These are phyloP conservation scores for Coemansia sp. DNA, from an alignment of 192 early-diverging fungal genomes.

Conservation along the genomic window DNA sequence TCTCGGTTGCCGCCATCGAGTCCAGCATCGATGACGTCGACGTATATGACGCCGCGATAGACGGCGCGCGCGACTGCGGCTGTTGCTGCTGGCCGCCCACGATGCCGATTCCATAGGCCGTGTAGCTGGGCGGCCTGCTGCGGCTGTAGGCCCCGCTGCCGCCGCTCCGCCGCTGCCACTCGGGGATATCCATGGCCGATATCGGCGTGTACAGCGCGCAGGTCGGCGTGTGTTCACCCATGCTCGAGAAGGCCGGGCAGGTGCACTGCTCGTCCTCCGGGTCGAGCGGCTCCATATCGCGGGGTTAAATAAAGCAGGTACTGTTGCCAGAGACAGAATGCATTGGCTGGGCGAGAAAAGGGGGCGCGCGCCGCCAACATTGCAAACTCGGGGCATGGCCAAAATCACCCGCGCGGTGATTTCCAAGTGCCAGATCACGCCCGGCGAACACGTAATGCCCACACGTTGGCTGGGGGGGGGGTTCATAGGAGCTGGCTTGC, in stretches of 20 bases:
- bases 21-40: constrained; percentile 48
- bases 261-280: constrained; percentile 41
- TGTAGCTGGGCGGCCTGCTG: constrained; percentile 34
- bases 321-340: too few relatives aligned
- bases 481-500: too few relatives aligned
- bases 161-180: constrained; percentile 23
- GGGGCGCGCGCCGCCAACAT: too few relatives aligned
- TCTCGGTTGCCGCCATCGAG: constrained; percentile 41
- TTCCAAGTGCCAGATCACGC: not conserved
- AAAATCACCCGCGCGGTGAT: not conserved
- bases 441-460: too few relatives aligned
- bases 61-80: constrained; percentile 38
- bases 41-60: constrained; percentile 42
- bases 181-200: constrained; percentile 39
- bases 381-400: too few relatives aligned
- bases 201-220: constrained; percentile 46
- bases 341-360: too few relatives aligned
- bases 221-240: constrained; percentile 41
- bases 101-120: constrained; percentile 25
- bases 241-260: constrained; percentile 29
- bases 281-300: constrained; percentile 33
- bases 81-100: constrained; percentile 24
- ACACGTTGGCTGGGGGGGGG: too few relatives aligned
- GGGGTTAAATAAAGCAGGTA: not conserved
- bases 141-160: constrained; percentile 12